Evolutionary conservation across 345 rosid species (phyloP).

Genomic region (Murraya koenigii): DNA sequence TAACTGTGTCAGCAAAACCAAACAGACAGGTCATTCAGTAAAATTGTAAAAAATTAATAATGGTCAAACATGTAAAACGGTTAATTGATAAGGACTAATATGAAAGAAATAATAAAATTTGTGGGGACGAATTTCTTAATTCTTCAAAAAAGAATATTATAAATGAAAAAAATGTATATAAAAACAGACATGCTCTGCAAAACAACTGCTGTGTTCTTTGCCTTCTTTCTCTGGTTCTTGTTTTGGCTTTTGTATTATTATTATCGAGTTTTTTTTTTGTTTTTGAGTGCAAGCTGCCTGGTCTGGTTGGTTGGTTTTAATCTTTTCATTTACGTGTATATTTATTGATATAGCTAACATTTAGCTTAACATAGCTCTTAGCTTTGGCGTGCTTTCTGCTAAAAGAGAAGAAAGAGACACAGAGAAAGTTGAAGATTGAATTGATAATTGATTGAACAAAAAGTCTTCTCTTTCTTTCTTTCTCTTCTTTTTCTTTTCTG

Average conservation of each 20-base stretch:
- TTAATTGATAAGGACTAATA: not conserved
- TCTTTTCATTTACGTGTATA: constrained; percentile 13
- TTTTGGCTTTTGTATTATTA: constrained; percentile 15
- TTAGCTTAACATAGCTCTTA: not conserved
- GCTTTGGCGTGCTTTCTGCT: constrained; percentile 25
- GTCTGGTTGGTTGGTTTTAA: constrained; percentile 18
- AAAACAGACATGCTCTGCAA: constrained; percentile 61
- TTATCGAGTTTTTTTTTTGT: constrained; percentile 18
- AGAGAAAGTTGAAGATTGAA: not conserved
- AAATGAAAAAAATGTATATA: not conserved
- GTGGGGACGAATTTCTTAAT: not conserved
- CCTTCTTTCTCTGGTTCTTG: constrained; percentile 26
- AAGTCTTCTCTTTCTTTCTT: not conserved
- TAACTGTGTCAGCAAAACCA: not conserved
- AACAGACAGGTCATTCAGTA: too few species aligned
- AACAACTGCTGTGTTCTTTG: constrained; percentile 36
- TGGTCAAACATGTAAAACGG: too few species aligned
- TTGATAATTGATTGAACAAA: not conserved
- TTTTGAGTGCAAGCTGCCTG: constrained; percentile 5
- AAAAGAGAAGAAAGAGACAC: constrained; percentile 7
- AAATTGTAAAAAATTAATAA: too few species aligned
- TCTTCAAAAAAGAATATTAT: not conserved
- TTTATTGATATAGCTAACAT: not conserved
- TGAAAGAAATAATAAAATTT: not conserved
- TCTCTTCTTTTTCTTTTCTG: constrained; percentile 18